Evolutionary conservation across 257 asterid genomes (phyloP).

Genomic region (Lycium ferocissimum): DNA sequence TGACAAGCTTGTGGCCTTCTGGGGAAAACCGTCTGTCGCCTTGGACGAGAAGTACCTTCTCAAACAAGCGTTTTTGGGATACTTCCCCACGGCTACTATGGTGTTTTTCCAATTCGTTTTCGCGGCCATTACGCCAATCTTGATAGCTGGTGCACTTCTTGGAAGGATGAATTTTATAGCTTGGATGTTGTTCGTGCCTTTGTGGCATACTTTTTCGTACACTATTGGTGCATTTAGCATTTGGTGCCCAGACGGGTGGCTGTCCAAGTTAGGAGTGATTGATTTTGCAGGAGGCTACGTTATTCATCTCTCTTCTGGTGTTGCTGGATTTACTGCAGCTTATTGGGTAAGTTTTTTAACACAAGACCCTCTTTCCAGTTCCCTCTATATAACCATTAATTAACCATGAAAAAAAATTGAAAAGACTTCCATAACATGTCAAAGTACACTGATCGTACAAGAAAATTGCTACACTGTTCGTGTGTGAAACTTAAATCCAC

Average conservation of each 20-base stretch:
- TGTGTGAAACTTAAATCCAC: too few relatives aligned
- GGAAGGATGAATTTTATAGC: conserved; percentile 65
- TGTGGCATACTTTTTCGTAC: conserved; percentile 65
- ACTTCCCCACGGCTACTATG: conserved; percentile 63
- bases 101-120: conserved; percentile 64
- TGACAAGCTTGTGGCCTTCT: conserved; percentile 37
- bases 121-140: conserved; percentile 56
- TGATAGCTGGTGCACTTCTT: conserved; percentile 61
- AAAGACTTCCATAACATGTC: too few relatives aligned
- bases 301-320: conserved; percentile 66
- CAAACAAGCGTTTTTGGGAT: conserved; percentile 54
- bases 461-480: too few relatives aligned
- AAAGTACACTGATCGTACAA: too few relatives aligned
- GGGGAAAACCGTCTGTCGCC: conserved; percentile 54
- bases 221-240: conserved; percentile 63
- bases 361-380: background rate
- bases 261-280: conserved; percentile 58
- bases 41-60: conserved; percentile 48
- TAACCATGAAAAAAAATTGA: too few relatives aligned
- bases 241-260: conserved; percentile 67
- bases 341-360: conserved; percentile 47
- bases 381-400: background rate
- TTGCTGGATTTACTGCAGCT: conserved; percentile 67
- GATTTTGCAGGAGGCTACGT: conserved; percentile 70
- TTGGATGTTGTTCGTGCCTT: conserved; percentile 68